These are phyloP conservation scores for Bocquillonia castaneifolia DNA, from an alignment of 441 rosid species.

Conservation along the genomic window DNA sequence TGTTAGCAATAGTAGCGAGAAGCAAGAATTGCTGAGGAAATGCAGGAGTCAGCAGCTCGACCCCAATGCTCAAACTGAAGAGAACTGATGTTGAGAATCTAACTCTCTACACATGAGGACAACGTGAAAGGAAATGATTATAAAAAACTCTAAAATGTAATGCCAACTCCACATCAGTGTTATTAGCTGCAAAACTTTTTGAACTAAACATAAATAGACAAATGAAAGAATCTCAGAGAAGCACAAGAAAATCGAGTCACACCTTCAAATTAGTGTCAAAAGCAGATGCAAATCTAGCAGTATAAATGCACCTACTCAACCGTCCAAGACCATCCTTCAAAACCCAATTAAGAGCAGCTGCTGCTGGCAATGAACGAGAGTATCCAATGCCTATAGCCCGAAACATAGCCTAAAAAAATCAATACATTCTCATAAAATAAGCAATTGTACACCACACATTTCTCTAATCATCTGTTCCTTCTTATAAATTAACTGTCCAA, in stretches of 20 bases:
- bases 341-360: constrained; percentile 94
- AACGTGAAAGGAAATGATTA: constrained; percentile 11
- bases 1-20: constrained; percentile 77
- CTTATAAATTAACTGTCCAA: not conserved
- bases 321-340: constrained; percentile 91
- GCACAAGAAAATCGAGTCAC: not conserved
- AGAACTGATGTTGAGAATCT: constrained; percentile 80
- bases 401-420: constrained; percentile 75
- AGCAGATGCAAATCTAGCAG: constrained; percentile 83
- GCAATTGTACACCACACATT: constrained; percentile 13
- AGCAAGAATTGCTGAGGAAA: constrained; percentile 79
- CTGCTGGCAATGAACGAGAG: constrained; percentile 75
- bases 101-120: constrained; percentile 55
- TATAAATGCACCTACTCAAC: constrained; percentile 81
- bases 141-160: not conserved
- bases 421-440: constrained; percentile 20
- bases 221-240: not conserved
- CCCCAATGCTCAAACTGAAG: constrained; percentile 85
- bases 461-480: constrained; percentile 2
- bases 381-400: constrained; percentile 87
- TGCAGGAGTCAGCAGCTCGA: constrained; percentile 78
- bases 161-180: not conserved
- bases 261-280: constrained; percentile 95
- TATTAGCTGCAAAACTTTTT: constrained; percentile 2
- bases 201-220: not conserved